Evolutionary conservation across 2,329 filamentous ascomycete genomes (phyloP), one percentile per base, ranked within the genome.

Genomic region (Clarireedia homoeocarpa): DNA sequence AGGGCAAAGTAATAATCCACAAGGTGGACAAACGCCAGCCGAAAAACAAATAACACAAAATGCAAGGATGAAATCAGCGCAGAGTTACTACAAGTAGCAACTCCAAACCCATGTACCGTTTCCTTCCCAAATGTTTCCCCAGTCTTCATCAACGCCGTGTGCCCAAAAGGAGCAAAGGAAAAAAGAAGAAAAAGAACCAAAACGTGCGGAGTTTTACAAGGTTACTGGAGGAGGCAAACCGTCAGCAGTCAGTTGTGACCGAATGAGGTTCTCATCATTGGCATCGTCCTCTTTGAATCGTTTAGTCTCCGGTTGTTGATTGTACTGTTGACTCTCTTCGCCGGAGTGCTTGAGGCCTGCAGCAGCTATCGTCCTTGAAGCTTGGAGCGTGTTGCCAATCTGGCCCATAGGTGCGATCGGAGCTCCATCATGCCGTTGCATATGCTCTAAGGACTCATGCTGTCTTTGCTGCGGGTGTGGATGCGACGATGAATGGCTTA

Each of bases 401-500:
- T 68, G 63, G 6, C 66, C 69, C 67, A 74, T 69, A 6, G 67
- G 64, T 12, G 71, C 67, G 9, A 65, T 61, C 4, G 63, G 61
- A 2, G 61, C 58, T 26, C 58, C 59, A 24, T 66, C 61, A 40
- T 62, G 61, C 10, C 61, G 59, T 6, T 62, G 63, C 23, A 59
- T 56, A 38, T 60, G 59, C 3, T 64, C 61, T 36, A 63, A 34
- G 17, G 55, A 53, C 17, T 62, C 63, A 34, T 67, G 66, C 30
- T 63, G 56, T 10, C 62, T 27, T 30, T 69, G 67, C n/a, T 64
- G 56, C 4, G 55, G 65, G 45, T 58, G 64, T 55, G 81, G 78
- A 57, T 80, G 77, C 50, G 73, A 76, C 26, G 95, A 75, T 56
- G 81, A 78, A 57, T 80, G 77, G 51, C 73, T 77, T 27, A 96